Evolutionary conservation across 768 basidiomycete species (phyloP).

Genomic region (Tephrocybe rancida): DNA sequence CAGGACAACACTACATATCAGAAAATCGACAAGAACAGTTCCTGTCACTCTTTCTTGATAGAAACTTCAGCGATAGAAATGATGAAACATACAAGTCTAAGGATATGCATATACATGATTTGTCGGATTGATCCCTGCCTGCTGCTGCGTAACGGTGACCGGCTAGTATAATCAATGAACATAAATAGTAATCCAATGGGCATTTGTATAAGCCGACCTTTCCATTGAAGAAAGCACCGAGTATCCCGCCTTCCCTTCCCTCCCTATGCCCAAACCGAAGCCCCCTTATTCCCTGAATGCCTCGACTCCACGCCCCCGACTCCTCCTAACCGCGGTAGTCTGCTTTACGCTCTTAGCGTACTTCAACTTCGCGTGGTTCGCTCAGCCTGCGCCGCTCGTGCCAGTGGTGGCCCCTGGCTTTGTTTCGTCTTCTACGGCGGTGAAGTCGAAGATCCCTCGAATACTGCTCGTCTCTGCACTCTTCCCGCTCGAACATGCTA

Average conservation of each 20-base stretch:
- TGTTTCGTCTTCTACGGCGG: background rate
- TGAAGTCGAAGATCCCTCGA: conserved; percentile 8
- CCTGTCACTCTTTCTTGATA: no score
- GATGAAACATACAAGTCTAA: no score
- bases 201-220: no score
- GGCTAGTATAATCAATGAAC: no score
- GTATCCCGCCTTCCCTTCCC: background rate
- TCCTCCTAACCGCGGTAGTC: background rate
- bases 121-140: no score
- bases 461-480: conserved; percentile 59
- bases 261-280: background rate
- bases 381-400: background rate
- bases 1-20: no score
- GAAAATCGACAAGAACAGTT: no score
- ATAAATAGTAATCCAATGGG: no score
- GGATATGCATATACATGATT: no score
- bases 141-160: no score
- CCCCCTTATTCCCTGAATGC: background rate
- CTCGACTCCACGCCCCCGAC: background rate
- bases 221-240: no score
- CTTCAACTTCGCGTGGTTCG: background rate
- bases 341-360: background rate
- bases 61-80: no score
- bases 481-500: conserved; percentile 51
- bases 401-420: background rate